Conservation (phyloP, 495 filamentous ascomycete genomes). For the Penicillium nucicola region DNA sequence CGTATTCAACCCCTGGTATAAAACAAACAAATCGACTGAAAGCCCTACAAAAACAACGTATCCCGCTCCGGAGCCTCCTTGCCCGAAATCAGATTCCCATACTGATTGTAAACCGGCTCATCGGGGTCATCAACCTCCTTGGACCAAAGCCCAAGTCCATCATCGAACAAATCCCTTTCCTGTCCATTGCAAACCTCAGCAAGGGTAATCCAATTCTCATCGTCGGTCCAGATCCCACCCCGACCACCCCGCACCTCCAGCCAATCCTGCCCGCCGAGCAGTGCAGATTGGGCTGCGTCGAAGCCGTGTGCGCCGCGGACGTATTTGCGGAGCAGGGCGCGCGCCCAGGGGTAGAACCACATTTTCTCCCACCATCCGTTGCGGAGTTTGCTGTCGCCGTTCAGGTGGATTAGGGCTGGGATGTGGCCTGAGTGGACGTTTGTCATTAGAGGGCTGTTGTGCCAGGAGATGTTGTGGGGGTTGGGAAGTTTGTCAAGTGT, state of each 20-base stretch:
- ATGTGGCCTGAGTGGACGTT: slow-evolving; percentile 49
- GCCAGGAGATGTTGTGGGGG: slow-evolving; percentile 40
- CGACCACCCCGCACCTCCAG: slow-evolving; percentile 54
- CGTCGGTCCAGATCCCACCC: slow-evolving; percentile 60
- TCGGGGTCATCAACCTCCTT: slow-evolving; percentile 66
- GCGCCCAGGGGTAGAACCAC: slow-evolving; percentile 56
- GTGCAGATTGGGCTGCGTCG: slow-evolving; percentile 40
- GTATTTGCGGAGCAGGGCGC: slow-evolving; percentile 49
- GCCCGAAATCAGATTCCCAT: slow-evolving; percentile 39
- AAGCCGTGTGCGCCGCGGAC: slow-evolving; percentile 44
- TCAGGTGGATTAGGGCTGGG: slow-evolving; percentile 50
- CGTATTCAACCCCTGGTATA: neutral
- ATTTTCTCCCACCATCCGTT: slow-evolving; percentile 51
- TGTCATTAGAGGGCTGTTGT: slow-evolving; percentile 49
- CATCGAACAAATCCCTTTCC: slow-evolving; percentile 50
- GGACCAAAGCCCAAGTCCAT: slow-evolving; percentile 40
- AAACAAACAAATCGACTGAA: neutral
- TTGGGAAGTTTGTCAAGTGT: slow-evolving; percentile 43
- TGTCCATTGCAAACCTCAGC: slow-evolving; percentile 51
- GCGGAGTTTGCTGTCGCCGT: slow-evolving; percentile 39
- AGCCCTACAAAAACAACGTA: neutral
- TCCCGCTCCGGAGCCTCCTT: slow-evolving; percentile 20
- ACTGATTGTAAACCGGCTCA: slow-evolving; percentile 48
- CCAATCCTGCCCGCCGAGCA: slow-evolving; percentile 48
- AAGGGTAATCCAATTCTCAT: slow-evolving; percentile 51